Conservation (phyloP, 2,329 filamentous ascomycete species). For the Pleurostoma richardsiae region DNA sequence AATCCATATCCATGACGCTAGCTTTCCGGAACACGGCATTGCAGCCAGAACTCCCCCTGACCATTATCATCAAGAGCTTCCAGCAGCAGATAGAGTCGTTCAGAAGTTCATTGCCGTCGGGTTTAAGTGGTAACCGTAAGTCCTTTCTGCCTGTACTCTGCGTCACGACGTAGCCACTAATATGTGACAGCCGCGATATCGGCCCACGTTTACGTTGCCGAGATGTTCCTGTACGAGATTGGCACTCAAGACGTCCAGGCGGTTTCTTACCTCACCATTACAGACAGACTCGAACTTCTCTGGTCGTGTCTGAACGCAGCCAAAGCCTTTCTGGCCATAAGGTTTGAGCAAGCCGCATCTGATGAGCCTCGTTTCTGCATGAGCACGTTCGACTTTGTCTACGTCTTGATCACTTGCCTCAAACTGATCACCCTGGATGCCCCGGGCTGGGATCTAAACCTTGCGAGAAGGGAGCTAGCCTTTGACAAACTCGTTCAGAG, state of each 20-base stretch:
- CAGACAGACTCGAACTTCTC: conserved; percentile 39
- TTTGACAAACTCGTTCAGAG: conserved; percentile 22
- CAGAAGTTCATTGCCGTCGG: conserved; percentile 25
- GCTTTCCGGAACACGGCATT: conserved; percentile 20
- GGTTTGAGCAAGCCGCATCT: conserved; percentile 10
- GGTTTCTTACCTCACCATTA: conserved; percentile 21
- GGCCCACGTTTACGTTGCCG: conserved; percentile 36
- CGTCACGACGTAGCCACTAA: too few species aligned
- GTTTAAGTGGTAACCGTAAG: conserved; percentile 28
- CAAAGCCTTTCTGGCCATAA: conserved; percentile 30
- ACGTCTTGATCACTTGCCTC: conserved; percentile 37
- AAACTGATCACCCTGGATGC: conserved; percentile 39
- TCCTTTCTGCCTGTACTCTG: neutral
- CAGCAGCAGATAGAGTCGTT: conserved; percentile 37
- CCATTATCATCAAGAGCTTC: conserved; percentile 35
- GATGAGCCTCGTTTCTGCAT: conserved; percentile 35
- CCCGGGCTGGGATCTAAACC: conserved; percentile 39
- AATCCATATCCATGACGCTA: conserved; percentile 38
- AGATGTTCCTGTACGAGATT: conserved; percentile 42
- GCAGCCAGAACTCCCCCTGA: conserved; percentile 28
- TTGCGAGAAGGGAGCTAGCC: conserved; percentile 28
- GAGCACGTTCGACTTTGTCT: conserved; percentile 41
- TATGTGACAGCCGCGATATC: conserved; percentile 26
- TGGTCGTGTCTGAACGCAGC: conserved; percentile 36
- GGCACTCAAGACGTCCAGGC: conserved; percentile 33